Conservation (phyloP, 2,329 filamentous ascomycete species). For the Trichoderma sp. region DNA sequence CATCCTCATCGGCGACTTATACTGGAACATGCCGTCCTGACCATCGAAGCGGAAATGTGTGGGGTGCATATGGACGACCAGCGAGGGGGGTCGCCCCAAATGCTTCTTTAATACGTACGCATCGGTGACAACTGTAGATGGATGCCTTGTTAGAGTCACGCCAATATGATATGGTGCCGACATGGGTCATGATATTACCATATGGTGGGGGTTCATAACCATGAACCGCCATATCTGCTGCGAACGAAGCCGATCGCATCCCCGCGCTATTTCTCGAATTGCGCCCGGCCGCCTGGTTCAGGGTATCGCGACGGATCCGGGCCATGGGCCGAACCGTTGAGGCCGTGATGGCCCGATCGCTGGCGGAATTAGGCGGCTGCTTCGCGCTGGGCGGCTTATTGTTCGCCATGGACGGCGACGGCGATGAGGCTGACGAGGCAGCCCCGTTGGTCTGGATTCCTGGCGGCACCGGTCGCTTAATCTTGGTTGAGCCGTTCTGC, state of each 20-base stretch:
- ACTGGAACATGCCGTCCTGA: slow-evolving; percentile 88
- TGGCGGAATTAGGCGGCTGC: slow-evolving; percentile 35
- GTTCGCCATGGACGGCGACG: slow-evolving; percentile 56
- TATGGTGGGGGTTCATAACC: slow-evolving; percentile 51
- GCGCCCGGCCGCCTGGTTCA: slow-evolving; percentile 44
- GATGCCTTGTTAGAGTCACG: slow-evolving; percentile 24
- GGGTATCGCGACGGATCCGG: slow-evolving; percentile 58
- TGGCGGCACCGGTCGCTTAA: slow-evolving; percentile 66
- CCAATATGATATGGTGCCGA: background rate
- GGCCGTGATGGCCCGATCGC: slow-evolving; percentile 39
- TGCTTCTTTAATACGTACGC: slow-evolving; percentile 82
- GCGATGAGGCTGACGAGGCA: slow-evolving; percentile 56
- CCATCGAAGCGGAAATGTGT: slow-evolving; percentile 90
- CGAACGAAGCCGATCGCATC: slow-evolving; percentile 48
- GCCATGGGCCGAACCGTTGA: slow-evolving; percentile 51
- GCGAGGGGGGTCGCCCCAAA: slow-evolving; percentile 70
- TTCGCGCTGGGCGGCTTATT: slow-evolving; percentile 53
- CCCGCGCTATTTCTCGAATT: slow-evolving; percentile 52
- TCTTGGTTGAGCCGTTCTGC: slow-evolving; percentile 52
- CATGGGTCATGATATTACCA: slow-evolving; percentile 37
- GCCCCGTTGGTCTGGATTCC: slow-evolving; percentile 65
- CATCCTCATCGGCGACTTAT: slow-evolving; percentile 86
- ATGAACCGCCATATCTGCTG: slow-evolving; percentile 41
- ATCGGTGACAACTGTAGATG: slow-evolving; percentile 63
- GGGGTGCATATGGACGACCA: slow-evolving; percentile 81